Base-by-base conservation (phyloP, 2,329 filamentous ascomycete genomes). In the Phaeosphaeriaceae sp. region DNA sequence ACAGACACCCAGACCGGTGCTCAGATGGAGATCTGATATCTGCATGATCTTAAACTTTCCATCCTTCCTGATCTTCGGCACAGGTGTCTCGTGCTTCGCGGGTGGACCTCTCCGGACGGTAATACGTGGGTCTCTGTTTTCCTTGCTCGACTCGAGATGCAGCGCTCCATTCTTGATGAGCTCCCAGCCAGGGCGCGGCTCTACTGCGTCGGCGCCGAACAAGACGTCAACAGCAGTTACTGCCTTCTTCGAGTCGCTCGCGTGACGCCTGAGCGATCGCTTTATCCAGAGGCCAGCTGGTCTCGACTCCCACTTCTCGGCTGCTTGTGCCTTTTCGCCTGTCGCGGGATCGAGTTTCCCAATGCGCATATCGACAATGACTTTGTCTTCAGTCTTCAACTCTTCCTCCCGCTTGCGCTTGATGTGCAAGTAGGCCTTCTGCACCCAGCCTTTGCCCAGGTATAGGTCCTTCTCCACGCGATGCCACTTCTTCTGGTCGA, bases 31-130 rank as follows among this genome's bases (percentile, higher is more conserved):
- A 80, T 99, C 95, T n/a, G 93, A 91, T 54, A 96, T 83, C 79
- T 99, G 95, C 85, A 99, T 88, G 64, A 99, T 97, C 82, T 98
- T 98, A 82, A 98, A 98, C 68, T 90, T 92, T 27, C 94, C 95
- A 74, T 95, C 92, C 61, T 96, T 92, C 45, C 87, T 86, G 62
- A 99, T 92, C 57, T 91, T 87, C 11, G 90, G 91, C 41, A 87
- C 82, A 0, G 91, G 90, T 75, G 89, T 93, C 70, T 88, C 85
- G 36, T 84, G 77, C 64, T 89, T 86, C 21, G 82, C 80, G 21
- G 86, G 86, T 51, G 84, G 82, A 1, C 95, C 94, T 67, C 91
- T 86, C 51, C 92, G 87, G 50, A 97, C 84, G 24, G 88, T 96
- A 55, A 99, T 77, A 59, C 93, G 89, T 21, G 91, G 88, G 63